Base-by-base conservation (phyloP, 768 basidiomycete species). In the Clitopilus hobsonii region DNA sequence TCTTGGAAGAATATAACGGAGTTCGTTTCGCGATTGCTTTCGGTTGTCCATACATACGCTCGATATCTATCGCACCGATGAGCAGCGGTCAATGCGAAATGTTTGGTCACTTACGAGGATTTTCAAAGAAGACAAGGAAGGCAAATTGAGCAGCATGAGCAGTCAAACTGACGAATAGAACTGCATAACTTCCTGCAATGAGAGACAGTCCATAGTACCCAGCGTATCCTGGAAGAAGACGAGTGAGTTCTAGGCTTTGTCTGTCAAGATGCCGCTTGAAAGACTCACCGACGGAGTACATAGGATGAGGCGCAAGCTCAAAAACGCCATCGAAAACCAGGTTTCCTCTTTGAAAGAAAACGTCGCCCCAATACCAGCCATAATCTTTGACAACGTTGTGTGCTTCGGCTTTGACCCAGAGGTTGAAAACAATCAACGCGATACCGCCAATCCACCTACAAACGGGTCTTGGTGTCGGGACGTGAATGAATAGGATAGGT, bases 351-450 rank as follows among this genome's bases (percentile, higher is more conserved):
- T 92, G 90, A 75, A 94, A 93, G 73, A 94, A 94, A 55, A 86
- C 86, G 61, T 94, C 91, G 8, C 91, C 94, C 93, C 93, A 94
- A 68, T 94, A 98, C 94, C 94, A 98, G 14, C 94, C 95, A 61
- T 96, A 98, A 65, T 98, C 96, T 63, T 97, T 98, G 57, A 98
- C 94, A 49, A 98, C 93, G 53, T 93, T 82, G 68, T 99, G 97
- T 0, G 97, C 97, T 65, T 98, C 96, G 1, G 89, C 91, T 68
- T 99, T 99, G 58, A 99, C 94, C 94, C 95, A 98, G 29, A 98
- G 79, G 69, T 99, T 98, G 79, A 98, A 98, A 20, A 80, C 81
- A 66, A 98, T 94, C 23, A 99, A 74, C 0, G 83, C 79, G 56
- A 91, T 67, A 4, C 97, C 97, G 20, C 88, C 88, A 45, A 89